Evolutionary conservation across 257 asterid species (phyloP).

Genomic region (Petunia secreta): DNA sequence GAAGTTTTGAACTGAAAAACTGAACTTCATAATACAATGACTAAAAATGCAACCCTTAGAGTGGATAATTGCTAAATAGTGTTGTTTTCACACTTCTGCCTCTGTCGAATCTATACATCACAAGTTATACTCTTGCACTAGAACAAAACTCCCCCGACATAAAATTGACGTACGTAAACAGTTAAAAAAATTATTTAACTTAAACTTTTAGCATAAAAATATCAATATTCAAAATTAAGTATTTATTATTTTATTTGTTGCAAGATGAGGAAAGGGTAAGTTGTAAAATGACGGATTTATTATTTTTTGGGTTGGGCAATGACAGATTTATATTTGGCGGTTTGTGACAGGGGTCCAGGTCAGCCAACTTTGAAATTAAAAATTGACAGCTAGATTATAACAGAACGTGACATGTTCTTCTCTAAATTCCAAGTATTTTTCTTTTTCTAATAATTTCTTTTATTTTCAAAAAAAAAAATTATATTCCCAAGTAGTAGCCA

Average conservation of each 20-base stretch:
- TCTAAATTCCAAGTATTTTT: not conserved
- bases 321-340: conserved; percentile 21
- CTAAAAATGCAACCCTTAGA: no score
- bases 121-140: no score
- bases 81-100: no score
- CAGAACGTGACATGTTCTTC: conserved; percentile 25
- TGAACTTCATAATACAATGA: no score
- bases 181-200: no score
- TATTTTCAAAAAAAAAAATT: not conserved
- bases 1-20: no score
- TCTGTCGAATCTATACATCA: no score
- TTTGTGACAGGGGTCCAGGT: conserved; percentile 19
- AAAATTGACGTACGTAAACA: no score
- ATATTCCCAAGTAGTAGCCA: not conserved
- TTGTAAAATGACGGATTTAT: not conserved
- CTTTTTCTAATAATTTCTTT: not conserved
- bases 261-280: not conserved
- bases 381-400: conserved; percentile 31
- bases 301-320: not conserved
- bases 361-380: conserved; percentile 30
- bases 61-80: no score
- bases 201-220: no score
- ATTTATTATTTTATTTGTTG: not conserved
- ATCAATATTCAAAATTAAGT: no score
- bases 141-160: no score